Conservation (phyloP, 495 filamentous ascomycete species). For the Daldinia decipiens region DNA sequence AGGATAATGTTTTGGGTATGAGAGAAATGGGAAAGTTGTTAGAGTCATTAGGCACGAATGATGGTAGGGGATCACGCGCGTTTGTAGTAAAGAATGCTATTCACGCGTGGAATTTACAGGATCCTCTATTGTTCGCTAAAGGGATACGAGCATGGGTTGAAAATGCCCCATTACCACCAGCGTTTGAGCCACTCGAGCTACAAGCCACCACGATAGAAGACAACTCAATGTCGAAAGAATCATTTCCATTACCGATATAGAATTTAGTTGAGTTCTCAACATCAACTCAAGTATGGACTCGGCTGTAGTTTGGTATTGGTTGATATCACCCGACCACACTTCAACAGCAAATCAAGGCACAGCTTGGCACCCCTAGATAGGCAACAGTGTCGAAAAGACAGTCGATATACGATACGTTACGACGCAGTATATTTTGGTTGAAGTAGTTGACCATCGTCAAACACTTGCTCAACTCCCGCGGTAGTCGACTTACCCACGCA, state of each 20-base stretch:
- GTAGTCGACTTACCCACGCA: not conserved
- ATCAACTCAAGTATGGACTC: not conserved
- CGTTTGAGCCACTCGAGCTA: constrained; percentile 37
- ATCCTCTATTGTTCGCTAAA: constrained; percentile 48
- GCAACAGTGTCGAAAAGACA: not conserved
- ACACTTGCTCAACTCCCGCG: not conserved
- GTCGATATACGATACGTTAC: not conserved
- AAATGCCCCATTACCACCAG: constrained; percentile 39
- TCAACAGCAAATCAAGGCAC: not conserved
- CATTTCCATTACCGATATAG: not conserved
- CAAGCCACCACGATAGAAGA: not conserved
- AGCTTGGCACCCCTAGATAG: not conserved
- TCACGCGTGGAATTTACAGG: constrained; percentile 53
- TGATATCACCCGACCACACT: not conserved
- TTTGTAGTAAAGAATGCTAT: constrained; percentile 48
- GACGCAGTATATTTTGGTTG: not conserved
- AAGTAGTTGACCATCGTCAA: not conserved
- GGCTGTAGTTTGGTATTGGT: not conserved
- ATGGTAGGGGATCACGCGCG: constrained; percentile 36
- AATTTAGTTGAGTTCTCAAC: not conserved
- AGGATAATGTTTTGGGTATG: constrained; percentile 47
- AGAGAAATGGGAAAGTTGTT: constrained; percentile 42
- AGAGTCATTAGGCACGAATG: constrained; percentile 29
- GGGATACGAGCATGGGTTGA: constrained; percentile 50
- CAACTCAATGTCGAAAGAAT: not conserved